Percentiles rank a stretch among this genome's conserved stretches.
These are phyloP conservation scores for Hirsutella rhossiliensis DNA, from an alignment of 2,329 filamentous ascomycete genomes.

Conservation along the genomic window DNA sequence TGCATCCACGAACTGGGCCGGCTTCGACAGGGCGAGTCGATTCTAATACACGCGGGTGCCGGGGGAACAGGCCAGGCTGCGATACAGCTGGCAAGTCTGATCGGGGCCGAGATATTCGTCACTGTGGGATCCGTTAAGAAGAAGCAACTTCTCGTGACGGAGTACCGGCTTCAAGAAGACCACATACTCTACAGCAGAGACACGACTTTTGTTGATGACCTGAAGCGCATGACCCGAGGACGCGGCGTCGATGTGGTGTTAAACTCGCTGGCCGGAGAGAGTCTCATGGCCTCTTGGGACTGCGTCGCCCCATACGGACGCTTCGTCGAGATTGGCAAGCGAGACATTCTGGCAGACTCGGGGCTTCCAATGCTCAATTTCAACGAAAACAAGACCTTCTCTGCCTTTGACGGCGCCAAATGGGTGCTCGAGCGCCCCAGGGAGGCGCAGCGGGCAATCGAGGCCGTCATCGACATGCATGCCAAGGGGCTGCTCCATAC, in stretches of 20 bases:
- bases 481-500: background rate
- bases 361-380: constrained; percentile 2
- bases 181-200: constrained; percentile 19
- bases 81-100: background rate
- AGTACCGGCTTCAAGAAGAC: background rate
- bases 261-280: constrained; percentile 16
- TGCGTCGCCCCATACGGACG: constrained; percentile 18
- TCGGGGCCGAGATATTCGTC: background rate
- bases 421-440: background rate
- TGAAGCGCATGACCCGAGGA: constrained; percentile 13
- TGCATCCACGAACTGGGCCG: background rate
- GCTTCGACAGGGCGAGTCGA: background rate
- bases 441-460: background rate
- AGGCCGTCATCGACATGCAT: background rate
- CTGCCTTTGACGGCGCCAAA: background rate
- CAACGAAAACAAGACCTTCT: background rate
- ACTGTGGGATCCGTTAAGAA: background rate
- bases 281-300: constrained; percentile 6
- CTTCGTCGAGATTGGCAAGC: constrained; percentile 22
- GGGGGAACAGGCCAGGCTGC: background rate
- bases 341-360: constrained; percentile 10
- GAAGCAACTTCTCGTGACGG: background rate
- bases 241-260: constrained; percentile 18
- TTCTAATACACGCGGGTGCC: background rate
- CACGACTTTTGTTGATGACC: constrained; percentile 13